Evolutionary conservation across 2,329 filamentous ascomycete genomes (phyloP).

Genomic region (Alternaria sp.): DNA sequence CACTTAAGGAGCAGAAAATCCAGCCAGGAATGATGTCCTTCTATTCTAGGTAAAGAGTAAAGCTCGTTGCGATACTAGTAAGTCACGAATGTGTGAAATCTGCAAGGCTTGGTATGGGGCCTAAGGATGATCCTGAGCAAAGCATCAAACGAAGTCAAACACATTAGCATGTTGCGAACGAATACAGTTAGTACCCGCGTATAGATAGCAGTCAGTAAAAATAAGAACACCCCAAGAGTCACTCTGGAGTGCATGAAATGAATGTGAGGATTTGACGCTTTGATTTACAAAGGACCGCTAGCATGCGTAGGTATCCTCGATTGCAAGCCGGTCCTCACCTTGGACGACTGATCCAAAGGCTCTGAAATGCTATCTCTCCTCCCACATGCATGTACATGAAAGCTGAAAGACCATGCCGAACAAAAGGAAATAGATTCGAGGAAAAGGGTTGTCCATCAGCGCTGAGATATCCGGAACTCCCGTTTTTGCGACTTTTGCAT

Average conservation of each 20-base stretch:
- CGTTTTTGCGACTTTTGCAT: conserved; percentile 52
- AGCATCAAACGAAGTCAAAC: background rate
- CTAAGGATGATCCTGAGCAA: background rate
- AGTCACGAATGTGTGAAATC: background rate
- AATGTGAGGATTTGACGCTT: conserved; percentile 49
- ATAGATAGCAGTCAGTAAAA: background rate
- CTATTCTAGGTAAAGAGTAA: conserved; percentile 39
- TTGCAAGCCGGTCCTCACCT: conserved; percentile 55
- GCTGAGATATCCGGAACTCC: conserved; percentile 57
- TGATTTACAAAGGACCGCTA: conserved; percentile 54
- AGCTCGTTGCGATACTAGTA: conserved; percentile 26
- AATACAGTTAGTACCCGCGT: background rate
- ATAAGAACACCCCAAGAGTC: background rate
- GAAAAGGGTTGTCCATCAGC: conserved; percentile 53
- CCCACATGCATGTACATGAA: conserved; percentile 56
- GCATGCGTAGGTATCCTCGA: conserved; percentile 59
- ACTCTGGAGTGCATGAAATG: conserved; percentile 21
- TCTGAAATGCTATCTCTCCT: conserved; percentile 55
- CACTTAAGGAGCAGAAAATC: conserved; percentile 28
- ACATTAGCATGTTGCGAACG: background rate
- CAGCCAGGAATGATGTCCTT: conserved; percentile 41
- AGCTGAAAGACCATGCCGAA: conserved; percentile 51
- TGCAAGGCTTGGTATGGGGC: background rate
- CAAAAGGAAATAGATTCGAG: conserved; percentile 50
- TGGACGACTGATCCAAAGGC: conserved; percentile 49